Evolutionary conservation across 2,329 filamentous ascomycete species (phyloP).

Genomic region (Neurospora crassa): DNA sequence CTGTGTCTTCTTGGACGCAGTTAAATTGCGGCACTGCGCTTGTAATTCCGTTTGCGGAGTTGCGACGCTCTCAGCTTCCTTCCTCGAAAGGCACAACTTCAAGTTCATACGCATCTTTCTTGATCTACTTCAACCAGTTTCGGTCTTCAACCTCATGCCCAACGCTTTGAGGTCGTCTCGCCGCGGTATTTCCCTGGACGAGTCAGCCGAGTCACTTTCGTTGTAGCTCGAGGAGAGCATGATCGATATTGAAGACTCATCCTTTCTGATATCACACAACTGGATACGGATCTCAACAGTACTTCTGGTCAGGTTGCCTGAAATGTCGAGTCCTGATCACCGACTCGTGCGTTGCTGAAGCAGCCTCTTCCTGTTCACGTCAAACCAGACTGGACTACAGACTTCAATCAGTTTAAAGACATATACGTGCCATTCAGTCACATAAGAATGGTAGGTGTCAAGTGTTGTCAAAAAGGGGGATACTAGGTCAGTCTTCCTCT

Average conservation of each 20-base stretch:
- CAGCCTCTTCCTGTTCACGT: not conserved
- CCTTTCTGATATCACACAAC: not conserved
- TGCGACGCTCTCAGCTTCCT: not conserved
- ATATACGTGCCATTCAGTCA: not conserved
- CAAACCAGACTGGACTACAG: not conserved
- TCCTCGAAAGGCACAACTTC: not conserved
- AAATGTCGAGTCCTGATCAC: not conserved
- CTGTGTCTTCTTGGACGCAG: not conserved
- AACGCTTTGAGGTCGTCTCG: not conserved
- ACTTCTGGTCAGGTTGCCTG: not conserved
- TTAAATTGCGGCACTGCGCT: not conserved
- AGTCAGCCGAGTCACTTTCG: not conserved
- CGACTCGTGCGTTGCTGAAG: not conserved
- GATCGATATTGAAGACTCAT: not conserved
- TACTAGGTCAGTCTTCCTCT: not conserved
- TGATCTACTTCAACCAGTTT: not conserved
- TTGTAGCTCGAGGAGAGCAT: not conserved
- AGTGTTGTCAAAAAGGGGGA: not conserved
- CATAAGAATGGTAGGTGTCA: not conserved
- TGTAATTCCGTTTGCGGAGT: not conserved
- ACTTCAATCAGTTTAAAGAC: not conserved
- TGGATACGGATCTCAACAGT: not conserved
- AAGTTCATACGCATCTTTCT: not conserved
- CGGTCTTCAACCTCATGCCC: not conserved
- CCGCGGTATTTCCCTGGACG: not conserved